Evolutionary conservation across 768 basidiomycete species (phyloP).

Genomic region (Agaricus subrufescens): DNA sequence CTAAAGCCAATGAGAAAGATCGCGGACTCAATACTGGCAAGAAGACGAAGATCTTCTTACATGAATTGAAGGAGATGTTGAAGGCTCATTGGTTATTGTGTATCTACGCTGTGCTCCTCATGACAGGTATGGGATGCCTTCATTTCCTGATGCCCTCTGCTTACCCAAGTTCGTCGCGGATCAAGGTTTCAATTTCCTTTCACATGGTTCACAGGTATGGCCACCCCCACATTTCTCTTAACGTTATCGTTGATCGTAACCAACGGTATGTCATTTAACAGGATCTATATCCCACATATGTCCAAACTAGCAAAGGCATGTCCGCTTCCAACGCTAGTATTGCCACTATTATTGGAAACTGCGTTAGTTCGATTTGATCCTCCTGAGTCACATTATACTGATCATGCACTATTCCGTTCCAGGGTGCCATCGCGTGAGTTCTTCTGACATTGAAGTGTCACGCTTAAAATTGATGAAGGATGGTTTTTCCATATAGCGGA

Average conservation of each 20-base stretch:
- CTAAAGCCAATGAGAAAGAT: constrained; percentile 49
- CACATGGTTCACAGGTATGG: constrained; percentile 62
- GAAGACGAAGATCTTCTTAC: constrained; percentile 70
- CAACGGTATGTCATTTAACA: constrained; percentile 16
- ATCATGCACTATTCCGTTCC: background rate
- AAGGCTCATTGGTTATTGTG: constrained; percentile 78
- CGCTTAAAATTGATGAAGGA: background rate
- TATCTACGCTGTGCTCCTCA: constrained; percentile 79
- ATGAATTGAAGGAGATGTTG: constrained; percentile 71
- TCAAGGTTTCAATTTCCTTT: constrained; percentile 71
- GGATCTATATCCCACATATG: constrained; percentile 80
- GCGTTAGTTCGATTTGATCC: constrained; percentile 28
- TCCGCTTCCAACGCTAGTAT: constrained; percentile 51
- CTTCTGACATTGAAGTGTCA: background rate
- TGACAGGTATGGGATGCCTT: constrained; percentile 45
- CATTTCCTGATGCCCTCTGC: background rate
- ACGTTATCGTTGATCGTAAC: background rate
- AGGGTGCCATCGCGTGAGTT: constrained; percentile 36
- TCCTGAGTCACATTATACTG: background rate
- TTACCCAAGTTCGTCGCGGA: background rate
- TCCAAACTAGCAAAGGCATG: constrained; percentile 60
- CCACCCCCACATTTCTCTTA: background rate
- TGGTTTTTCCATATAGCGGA: constrained; percentile 33
- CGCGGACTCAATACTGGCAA: constrained; percentile 52
- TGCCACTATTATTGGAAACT: constrained; percentile 81